Base-by-base conservation (phyloP, 179 eudicot genomes). In the Spinacia oleracea region DNA sequence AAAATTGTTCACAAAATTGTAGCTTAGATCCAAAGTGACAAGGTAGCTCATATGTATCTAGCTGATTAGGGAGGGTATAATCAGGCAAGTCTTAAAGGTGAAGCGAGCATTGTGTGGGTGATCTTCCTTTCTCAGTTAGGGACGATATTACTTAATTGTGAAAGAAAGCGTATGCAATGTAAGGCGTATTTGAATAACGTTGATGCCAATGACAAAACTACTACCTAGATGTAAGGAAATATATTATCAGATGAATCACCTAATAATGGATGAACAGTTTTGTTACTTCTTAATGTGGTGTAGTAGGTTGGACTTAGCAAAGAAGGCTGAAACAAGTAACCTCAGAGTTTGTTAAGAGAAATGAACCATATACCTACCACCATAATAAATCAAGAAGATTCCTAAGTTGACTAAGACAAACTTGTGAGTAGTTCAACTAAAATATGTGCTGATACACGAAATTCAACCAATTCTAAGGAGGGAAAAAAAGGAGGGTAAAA, bases 351-450 rank as follows among this genome's bases (percentile, higher is more conserved):
- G 67, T 38, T 35, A 70, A 70, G n/a, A 63, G 29, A 77, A 50
- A 29, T 51, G n/a, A 70, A 81, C 75, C 67, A 70, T 50, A 20
- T 9, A 76, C 83, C 83, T 76, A 75, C 59, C 53, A 76, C 65
- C 66, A 76, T 31, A 10, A 23, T 3, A 15, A 12, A 65, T 40
- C 6, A 42, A 21, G 32, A 50, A 65, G 45, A 74, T 15, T 43
- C 55, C 65, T 15, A 15, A 55, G 23, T 48, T 73, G 58, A 68
- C 35, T 42, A 56, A 38, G 48, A 68, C n/a, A 73, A 11, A 70
- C 5, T 51, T 50, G 50, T 59, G 70, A 73, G 63, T 73, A 8
- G 66, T 65, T 78, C 34, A 29, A 35, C 77, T 40, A 34, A 56
- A 56, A 63, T 43, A n/a, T 48, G 32, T 75, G 64, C 72, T 35